These are phyloP conservation scores for Aureobasidium leucospermi DNA, from an alignment of 2,329 filamentous ascomycete species.

Conservation along the genomic window DNA sequence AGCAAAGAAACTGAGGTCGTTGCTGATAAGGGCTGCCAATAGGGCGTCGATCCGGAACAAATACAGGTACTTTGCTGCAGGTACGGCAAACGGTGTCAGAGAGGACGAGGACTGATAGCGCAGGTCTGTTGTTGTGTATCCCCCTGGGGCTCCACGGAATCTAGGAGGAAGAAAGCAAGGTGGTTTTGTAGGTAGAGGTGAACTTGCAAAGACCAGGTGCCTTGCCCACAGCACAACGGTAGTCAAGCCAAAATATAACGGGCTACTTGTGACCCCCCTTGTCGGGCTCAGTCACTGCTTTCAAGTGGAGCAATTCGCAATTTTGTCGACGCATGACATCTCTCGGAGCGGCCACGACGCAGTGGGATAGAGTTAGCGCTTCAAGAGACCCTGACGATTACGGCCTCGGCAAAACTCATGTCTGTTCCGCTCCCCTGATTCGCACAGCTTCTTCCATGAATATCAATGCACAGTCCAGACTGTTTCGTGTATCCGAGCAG, in stretches of 20 bases:
- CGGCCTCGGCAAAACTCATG: constrained; percentile 1
- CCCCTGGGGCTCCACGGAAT: too few species aligned
- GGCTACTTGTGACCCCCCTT: constrained; percentile 10
- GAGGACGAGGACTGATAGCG: background rate
- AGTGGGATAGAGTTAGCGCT: background rate
- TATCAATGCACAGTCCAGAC: background rate
- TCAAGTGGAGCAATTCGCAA: constrained; percentile 11
- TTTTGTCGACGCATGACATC: constrained; percentile 9
- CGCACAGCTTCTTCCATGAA: background rate
- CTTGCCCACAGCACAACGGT: background rate
- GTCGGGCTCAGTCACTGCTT: background rate
- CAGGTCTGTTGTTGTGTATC: background rate
- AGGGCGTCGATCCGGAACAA: background rate
- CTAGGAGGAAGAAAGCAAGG: background rate
- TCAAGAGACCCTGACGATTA: background rate
- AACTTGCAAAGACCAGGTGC: background rate
- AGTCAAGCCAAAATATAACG: background rate
- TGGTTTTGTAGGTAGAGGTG: background rate
- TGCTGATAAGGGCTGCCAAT: constrained; percentile 8
- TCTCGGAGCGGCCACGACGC: background rate
- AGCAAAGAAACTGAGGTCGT: constrained; percentile 3
- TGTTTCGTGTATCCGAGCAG: background rate
- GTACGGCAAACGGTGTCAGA: background rate
- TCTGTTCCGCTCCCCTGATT: background rate
- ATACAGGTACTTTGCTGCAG: background rate